Evolutionary conservation across 441 rosid species (phyloP).

Genomic region (Breynia disticha): DNA sequence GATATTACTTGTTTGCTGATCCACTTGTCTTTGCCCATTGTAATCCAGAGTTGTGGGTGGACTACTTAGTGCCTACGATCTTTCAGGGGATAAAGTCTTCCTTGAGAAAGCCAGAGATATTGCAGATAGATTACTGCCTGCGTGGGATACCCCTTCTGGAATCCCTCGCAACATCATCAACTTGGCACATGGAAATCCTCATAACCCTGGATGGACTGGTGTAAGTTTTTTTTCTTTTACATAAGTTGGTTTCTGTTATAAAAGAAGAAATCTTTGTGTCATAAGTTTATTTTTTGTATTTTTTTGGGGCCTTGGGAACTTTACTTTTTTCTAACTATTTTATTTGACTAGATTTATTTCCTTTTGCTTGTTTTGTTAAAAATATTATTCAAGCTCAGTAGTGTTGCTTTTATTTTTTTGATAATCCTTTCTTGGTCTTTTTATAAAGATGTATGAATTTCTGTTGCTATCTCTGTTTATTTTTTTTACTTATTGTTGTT

Average conservation of each 20-base stretch:
- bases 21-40: slow-evolving; percentile 5
- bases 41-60: slow-evolving; percentile 93
- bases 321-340: no score
- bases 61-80: slow-evolving; percentile 94
- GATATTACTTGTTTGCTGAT: slow-evolving; percentile 16
- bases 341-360: no score
- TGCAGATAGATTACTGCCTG: slow-evolving; percentile 92
- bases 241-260: not conserved
- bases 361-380: no score
- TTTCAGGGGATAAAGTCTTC: slow-evolving; percentile 78
- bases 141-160: slow-evolving; percentile 82
- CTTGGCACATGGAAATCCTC: slow-evolving; percentile 77
- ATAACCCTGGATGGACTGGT: slow-evolving; percentile 88
- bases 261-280: not conserved
- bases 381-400: no score
- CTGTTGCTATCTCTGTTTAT: slow-evolving; percentile 6
- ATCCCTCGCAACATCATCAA: slow-evolving; percentile 81
- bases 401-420: no score
- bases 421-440: no score
- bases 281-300: no score
- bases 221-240: slow-evolving; percentile 38
- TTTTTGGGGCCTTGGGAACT: no score
- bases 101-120: slow-evolving; percentile 90
- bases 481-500: not conserved
- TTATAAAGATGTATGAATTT: not conserved